Percentiles rank a stretch among this genome's conserved stretches.
Evolutionary conservation across 202 grass and related monocot species (phyloP).

Genomic region (Digitaria exilis): DNA sequence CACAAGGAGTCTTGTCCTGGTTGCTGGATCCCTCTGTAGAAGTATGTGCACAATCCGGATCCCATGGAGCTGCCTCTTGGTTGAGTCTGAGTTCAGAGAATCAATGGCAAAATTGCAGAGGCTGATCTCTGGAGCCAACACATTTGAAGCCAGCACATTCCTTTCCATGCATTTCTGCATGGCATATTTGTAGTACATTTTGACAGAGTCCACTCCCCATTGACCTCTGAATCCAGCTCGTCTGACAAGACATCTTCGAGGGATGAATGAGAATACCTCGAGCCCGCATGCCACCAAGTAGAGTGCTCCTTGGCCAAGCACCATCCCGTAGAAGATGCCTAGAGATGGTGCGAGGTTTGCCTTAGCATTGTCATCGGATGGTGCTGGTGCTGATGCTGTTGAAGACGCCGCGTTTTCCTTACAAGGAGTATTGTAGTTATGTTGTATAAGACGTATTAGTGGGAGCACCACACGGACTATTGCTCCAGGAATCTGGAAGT

Average conservation of each 20-base stretch:
- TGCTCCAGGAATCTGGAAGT: no score
- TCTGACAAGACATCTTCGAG: not conserved
- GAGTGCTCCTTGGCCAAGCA: not conserved
- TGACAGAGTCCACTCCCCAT: not conserved
- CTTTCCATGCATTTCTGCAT: not conserved
- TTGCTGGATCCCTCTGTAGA: not conserved
- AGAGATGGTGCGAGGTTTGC: not conserved
- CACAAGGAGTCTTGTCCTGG: not conserved
- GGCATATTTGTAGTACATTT: not conserved
- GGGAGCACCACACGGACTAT: no score
- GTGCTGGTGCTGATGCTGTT: no score
- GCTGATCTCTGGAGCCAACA: not conserved
- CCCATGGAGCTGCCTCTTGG: not conserved
- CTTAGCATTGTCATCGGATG: no score
- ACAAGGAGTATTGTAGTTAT: no score
- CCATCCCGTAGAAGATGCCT: not conserved
- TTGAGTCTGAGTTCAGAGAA: not conserved
- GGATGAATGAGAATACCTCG: not conserved
- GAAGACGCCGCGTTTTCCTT: no score
- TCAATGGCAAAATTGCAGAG: not conserved
- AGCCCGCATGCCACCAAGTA: not conserved
- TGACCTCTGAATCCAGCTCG: not conserved
- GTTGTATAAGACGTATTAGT: no score
- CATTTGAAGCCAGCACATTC: not conserved
- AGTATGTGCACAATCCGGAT: not conserved